Evolutionary conservation across 164 flowering plant species (phyloP).

Genomic region (Sedum album): DNA sequence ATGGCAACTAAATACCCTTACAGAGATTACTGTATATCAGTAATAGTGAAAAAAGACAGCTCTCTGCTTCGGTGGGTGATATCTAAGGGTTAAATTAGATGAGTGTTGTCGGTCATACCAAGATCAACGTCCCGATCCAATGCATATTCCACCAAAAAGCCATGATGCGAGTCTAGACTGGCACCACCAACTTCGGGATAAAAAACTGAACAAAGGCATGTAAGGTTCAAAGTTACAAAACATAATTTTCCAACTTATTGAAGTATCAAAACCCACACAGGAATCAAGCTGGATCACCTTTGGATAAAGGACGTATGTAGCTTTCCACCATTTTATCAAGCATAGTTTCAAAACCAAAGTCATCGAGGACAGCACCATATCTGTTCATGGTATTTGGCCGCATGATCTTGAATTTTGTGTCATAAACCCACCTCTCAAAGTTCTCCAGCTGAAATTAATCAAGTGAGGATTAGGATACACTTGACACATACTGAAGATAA

Average conservation of each 20-base stretch:
- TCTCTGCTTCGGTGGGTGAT: background rate
- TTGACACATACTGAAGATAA: background rate
- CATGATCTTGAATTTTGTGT: conserved; percentile 70
- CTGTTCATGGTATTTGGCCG: conserved; percentile 94
- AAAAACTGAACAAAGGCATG: conserved; percentile 49
- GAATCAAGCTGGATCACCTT: conserved; percentile 31
- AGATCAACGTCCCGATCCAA: conserved; percentile 68
- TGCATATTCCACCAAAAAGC: conserved; percentile 96
- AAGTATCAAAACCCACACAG: background rate
- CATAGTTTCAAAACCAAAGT: conserved; percentile 89
- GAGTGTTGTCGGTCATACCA: conserved; percentile 35
- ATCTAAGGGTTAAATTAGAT: no score
- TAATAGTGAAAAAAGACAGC: background rate
- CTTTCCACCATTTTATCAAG: conserved; percentile 77
- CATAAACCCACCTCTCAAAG: conserved; percentile 83
- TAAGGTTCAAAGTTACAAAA: background rate
- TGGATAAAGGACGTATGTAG: conserved; percentile 67
- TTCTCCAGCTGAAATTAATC: conserved; percentile 64
- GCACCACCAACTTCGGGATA: conserved; percentile 90
- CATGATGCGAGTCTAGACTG: conserved; percentile 90
- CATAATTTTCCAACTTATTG: background rate
- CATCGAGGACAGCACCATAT: conserved; percentile 95
- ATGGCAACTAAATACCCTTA: background rate
- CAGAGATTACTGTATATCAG: background rate
- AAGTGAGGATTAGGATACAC: background rate